Percentiles rank a stretch among this genome's conserved stretches.
These are phyloP conservation scores for Tilletiaria anomala DNA, from an alignment of 1,284 basidiomycete species.

Conservation along the genomic window DNA sequence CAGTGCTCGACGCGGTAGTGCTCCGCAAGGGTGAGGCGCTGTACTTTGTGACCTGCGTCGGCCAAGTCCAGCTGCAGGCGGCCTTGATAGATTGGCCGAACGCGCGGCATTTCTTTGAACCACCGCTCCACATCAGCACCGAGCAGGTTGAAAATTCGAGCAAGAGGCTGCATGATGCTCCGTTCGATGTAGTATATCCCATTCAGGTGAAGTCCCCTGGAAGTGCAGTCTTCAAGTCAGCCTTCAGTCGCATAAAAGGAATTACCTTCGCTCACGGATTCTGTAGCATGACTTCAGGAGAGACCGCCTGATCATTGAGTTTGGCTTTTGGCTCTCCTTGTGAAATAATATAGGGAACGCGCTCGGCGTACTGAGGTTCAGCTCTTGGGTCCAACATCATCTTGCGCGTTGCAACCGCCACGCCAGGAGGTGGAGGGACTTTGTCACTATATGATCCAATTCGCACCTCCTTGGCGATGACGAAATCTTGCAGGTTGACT, in stretches of 20 bases:
- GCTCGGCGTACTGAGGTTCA: constrained; percentile 81
- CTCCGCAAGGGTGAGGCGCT: not conserved
- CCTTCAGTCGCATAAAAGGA: too few species aligned
- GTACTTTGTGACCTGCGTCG: too few species aligned
- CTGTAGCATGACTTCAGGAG: constrained; percentile 61
- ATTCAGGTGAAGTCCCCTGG: constrained; percentile 46
- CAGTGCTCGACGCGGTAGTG: not conserved
- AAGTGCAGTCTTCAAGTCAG: not conserved
- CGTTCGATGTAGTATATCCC: constrained; percentile 77
- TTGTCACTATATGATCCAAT: constrained; percentile 68
- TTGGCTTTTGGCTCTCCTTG: constrained; percentile 54
- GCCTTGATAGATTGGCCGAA: too few species aligned
- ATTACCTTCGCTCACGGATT: constrained; percentile 54
- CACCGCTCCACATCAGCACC: constrained; percentile 76
- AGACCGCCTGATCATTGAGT: constrained; percentile 66
- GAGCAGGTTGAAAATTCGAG: constrained; percentile 76
- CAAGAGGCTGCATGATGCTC: constrained; percentile 74
- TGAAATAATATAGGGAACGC: constrained; percentile 77
- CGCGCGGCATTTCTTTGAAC: constrained; percentile 69
- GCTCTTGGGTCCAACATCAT: constrained; percentile 61
- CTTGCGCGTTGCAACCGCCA: constrained; percentile 63
- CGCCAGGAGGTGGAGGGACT: constrained; percentile 74
- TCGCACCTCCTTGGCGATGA: constrained; percentile 83
- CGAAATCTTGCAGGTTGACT: constrained; percentile 74
- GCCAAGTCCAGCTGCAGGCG: too few species aligned